Base-by-base conservation (phyloP, 2,329 filamentous ascomycete species). In the Exophiala alcalophila region DNA sequence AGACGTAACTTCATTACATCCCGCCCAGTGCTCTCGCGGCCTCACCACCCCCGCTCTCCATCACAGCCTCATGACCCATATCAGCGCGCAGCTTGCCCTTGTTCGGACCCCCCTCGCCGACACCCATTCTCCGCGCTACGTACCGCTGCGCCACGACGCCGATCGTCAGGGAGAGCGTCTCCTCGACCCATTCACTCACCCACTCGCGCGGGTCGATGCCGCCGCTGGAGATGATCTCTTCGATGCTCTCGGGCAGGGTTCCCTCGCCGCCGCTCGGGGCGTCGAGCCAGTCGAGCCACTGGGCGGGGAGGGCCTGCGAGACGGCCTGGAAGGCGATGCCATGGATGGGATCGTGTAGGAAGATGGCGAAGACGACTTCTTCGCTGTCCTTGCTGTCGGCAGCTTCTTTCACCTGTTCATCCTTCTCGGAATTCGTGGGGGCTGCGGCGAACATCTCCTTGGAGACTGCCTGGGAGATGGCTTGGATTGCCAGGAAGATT, bases 161-260 rank as follows among this genome's bases (percentile, higher is more conserved):
- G 0, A 94, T 78, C 3, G 81, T 78, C 34, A 97, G 70, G 27
- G 74, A 80, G 21, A 98, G 73, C 0, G 82, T 71, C 68, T 97
- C 91, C 68, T 97, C 91, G 32, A 98, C 77, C 92, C 92, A 98
- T 65, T 97, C 92, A 3, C 90, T 85, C 25, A 95, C 86, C 92
- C 92, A 98, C 65, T 98, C 92, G 44, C 92, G 77, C 0, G 92
- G 92, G 60, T 98, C 92, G 2, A 97, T 87, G 7, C 80, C 81
- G 11, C 81, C 81, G 37, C 67, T 72, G 42, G 77, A 70, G 35
- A 98, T 80, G 51, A 97, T 94, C 54, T 91, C 86, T 15, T 78
- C 76, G 57, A 98, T 96, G 59, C 90, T 88, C 19, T 87, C 84
- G 0, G 92, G 91, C 23, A 90, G 65, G n/a, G 60, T 63, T 24